Conservation (phyloP, 345 rosid genomes). For the Salix dunnii region DNA sequence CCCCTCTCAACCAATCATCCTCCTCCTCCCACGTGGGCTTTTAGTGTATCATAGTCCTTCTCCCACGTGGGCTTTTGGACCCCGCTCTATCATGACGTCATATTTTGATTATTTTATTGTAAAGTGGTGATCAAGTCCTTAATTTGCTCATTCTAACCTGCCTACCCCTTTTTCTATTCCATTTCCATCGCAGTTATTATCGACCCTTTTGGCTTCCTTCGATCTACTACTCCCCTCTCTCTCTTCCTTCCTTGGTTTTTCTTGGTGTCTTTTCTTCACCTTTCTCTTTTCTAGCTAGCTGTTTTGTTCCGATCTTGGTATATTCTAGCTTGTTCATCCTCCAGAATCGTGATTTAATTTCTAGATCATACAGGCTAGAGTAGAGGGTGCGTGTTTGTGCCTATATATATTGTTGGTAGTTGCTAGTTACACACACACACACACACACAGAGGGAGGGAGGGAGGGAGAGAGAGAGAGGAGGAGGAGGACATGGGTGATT, state of each 20-base stretch:
- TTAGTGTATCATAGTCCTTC: neutral
- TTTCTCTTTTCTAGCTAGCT: neutral
- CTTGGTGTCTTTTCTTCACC: neutral
- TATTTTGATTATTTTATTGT: neutral
- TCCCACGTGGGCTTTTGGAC: constrained; percentile 58
- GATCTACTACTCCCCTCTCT: constrained; percentile 12
- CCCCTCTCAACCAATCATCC: constrained; percentile 64
- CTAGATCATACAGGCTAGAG: neutral
- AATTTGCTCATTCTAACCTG: too few species aligned
- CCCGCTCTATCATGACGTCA: constrained; percentile 29
- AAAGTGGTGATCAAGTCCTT: neutral
- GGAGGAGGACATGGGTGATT: constrained; percentile 7
- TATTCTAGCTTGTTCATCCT: neutral
- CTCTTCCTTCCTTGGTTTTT: neutral
- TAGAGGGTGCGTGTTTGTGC: neutral
- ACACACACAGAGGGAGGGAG: too few species aligned
- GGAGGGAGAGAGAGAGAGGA: too few species aligned
- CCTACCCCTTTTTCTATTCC: too few species aligned
- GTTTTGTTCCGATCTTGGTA: neutral
- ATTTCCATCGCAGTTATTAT: neutral
- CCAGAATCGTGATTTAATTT: neutral
- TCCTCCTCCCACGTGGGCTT: constrained; percentile 55
- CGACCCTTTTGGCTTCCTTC: constrained; percentile 6
- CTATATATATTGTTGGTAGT: neutral
- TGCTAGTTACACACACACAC: neutral